Base-by-base conservation (phyloP, 768 basidiomycete genomes). In the Tubosaeta sp. region DNA sequence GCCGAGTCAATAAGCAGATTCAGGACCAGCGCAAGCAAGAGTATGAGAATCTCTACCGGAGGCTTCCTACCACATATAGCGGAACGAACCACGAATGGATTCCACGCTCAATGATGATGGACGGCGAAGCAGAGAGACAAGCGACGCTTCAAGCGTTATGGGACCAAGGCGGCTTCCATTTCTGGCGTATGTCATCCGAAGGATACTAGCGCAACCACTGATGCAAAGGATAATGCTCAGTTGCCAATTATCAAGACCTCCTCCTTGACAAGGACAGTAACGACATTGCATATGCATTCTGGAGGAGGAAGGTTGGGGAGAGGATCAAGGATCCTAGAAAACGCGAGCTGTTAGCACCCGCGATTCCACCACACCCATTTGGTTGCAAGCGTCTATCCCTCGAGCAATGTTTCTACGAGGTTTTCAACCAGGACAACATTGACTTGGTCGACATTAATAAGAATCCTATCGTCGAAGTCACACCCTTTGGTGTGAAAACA, bases 21-120 rank as follows among this genome's bases (percentile, higher is more conserved):
- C 58, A 57, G 44, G 36, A 50, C 22, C 54, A 49, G 30, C 49
- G 47, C 39, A 59, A 59, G 38, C 27, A 21, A n/a, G 14, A 40
- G 6, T 49, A 60, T 8, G 51, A 57, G 16, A 48, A 60, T 1
- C 35, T 57, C 0, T 51, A 36, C 38, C 6, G 4, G 19, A 60
- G 53, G 24, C 30, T 52, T 12, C 31, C 30, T 0, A 46, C 43
- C 1, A 60, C 58, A 14, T 25, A 1, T 14, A n/a, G 1, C 6
- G 58, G 54, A 9, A 30, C 45, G 2, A 5, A 38, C 2, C 0
- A 19, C 5, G n/a, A 52, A 6, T 27, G 19, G 18, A 59, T 59
- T 16, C 44, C 44, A 13, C 47, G 44, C 1, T 47, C 47, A 1
- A 52, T 60, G 54, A 48, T 18, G 46, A 3, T 50, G 16, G 59